These are phyloP conservation scores for Penicillium occitanis DNA, from an alignment of 2,329 filamentous ascomycete species.

Conservation along the genomic window DNA sequence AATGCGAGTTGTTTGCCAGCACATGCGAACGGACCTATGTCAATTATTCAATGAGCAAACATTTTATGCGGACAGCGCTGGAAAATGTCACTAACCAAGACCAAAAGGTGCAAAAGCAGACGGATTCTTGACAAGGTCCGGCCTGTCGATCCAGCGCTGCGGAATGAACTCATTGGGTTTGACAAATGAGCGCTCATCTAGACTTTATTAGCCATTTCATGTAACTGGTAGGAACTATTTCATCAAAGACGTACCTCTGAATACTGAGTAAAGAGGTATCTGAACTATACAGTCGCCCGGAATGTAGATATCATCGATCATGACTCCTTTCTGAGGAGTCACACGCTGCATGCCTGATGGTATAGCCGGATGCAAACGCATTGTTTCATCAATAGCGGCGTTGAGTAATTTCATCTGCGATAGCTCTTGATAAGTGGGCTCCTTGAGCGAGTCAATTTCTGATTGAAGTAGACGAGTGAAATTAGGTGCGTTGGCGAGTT, in stretches of 20 bases:
- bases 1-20: constrained; percentile 18
- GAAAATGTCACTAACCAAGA: constrained; percentile 2
- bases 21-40: constrained; percentile 14
- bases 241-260: constrained; percentile 23
- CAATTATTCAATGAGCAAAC: not conserved
- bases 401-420: constrained; percentile 24
- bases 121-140: constrained; percentile 15
- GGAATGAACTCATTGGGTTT: constrained; percentile 19
- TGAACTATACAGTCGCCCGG: constrained; percentile 23
- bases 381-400: constrained; percentile 20
- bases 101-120: constrained; percentile 19
- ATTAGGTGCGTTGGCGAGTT: constrained; percentile 26
- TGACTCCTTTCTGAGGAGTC: constrained; percentile 27
- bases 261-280: constrained; percentile 25
- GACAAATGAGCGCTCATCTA: constrained; percentile 19
- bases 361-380: constrained; percentile 27
- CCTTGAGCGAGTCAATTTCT: constrained; percentile 24
- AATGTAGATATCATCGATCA: constrained; percentile 22
- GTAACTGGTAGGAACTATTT: not conserved
- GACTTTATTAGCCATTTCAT: not conserved
- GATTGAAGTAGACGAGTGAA: constrained; percentile 23
- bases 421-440: constrained; percentile 25
- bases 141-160: constrained; percentile 17
- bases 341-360: constrained; percentile 35
- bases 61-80: not conserved